phyloP scores from a whole-genome alignment of 148 eudicot species.

The Silene latifolia region DNA sequence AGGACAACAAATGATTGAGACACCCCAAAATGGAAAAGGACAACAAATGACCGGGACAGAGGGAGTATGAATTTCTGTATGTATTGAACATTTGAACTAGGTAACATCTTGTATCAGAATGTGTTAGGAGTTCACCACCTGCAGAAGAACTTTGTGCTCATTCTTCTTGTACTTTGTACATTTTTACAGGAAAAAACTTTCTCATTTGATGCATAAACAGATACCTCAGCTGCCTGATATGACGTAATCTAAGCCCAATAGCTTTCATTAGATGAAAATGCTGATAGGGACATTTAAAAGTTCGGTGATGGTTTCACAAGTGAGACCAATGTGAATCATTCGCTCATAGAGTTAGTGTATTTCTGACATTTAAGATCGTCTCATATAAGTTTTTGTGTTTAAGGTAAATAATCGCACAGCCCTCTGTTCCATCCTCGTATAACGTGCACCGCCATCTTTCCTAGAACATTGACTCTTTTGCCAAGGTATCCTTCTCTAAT shows the following conservation, averaged over 20 bases:
- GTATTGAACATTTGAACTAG: not conserved
- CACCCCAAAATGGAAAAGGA: no score
- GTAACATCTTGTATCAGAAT: not conserved
- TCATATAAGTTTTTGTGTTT: not conserved
- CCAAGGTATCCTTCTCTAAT: not conserved
- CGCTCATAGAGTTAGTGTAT: not conserved
- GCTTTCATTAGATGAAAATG: not conserved
- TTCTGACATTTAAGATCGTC: not conserved
- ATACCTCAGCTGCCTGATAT: not conserved
- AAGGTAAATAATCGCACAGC: not conserved
- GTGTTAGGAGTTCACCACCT: not conserved
- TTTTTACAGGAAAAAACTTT: not conserved
- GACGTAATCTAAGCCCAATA: not conserved
- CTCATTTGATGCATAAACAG: not conserved
- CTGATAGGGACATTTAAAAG: not conserved
- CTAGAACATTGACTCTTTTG: not conserved
- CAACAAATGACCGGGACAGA: no score
- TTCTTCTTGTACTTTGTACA: not conserved
- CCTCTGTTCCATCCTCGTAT: not conserved
- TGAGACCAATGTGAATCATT: not conserved
- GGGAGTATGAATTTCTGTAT: not conserved
- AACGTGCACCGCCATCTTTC: not conserved
- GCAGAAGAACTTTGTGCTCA: not conserved
- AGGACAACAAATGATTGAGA: no score
- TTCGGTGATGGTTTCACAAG: not conserved